A percentile compares a stretch with the other conserved stretches of the same genome.
Evolutionary conservation across 805 yeast genomes (phyloP).

Genomic region (Myxozyma vanderwaltii): DNA sequence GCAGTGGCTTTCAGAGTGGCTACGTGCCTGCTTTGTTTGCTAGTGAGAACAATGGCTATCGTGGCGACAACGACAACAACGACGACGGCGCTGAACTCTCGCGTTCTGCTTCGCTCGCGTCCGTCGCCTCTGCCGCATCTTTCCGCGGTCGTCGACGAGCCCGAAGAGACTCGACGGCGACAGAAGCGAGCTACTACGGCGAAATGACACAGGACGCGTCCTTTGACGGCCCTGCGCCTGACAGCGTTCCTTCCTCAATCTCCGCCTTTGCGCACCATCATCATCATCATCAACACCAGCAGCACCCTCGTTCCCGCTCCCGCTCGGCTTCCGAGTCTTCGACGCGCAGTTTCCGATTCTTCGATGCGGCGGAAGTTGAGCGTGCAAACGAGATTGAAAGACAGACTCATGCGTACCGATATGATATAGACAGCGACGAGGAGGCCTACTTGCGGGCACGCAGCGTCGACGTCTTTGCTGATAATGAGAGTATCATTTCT

Average conservation of each 20-base stretch:
- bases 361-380: constrained; percentile 79
- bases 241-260: constrained; percentile 36
- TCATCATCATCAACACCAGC: constrained; percentile 1
- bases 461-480: constrained; percentile 15
- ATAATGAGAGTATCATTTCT: not conserved
- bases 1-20: not conserved
- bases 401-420: constrained; percentile 39
- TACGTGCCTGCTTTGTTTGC: not conserved
- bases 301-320: constrained; percentile 14
- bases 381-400: constrained; percentile 54
- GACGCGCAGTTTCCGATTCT: constrained; percentile 65
- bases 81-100: not conserved
- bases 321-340: constrained; percentile 29
- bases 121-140: constrained; percentile 8
- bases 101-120: constrained; percentile 13
- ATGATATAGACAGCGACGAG: constrained; percentile 37
- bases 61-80: not conserved
- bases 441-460: constrained; percentile 40
- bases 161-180: constrained; percentile 29
- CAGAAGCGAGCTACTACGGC: constrained; percentile 29
- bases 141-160: constrained; percentile 20
- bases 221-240: constrained; percentile 38
- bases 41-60: not conserved
- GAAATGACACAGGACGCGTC: constrained; percentile 37
- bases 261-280: constrained; percentile 34